A percentile compares a stretch with the other conserved stretches of the same genome.
These are phyloP conservation scores for Neonectria ditissima DNA, from an alignment of 2,329 filamentous ascomycete genomes.

Conservation along the genomic window DNA sequence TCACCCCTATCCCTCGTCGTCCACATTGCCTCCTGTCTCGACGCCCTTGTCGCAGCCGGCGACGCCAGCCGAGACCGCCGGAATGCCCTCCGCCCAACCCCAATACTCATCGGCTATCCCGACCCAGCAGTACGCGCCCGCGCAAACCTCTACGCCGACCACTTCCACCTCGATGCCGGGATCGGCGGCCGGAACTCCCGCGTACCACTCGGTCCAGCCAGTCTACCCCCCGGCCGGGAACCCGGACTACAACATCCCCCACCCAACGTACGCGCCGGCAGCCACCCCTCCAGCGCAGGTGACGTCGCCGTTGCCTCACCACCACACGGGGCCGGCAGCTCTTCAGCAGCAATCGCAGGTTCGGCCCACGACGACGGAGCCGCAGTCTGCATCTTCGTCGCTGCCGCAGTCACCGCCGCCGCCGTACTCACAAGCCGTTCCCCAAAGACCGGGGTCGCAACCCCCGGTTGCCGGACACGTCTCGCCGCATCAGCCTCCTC, in stretches of 20 bases:
- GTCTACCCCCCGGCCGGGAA: conserved; percentile 15
- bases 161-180: conserved; percentile 1
- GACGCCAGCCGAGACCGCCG: conserved; percentile 23
- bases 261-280: conserved; percentile 36
- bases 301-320: conserved; percentile 14
- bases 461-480: conserved; percentile 28
- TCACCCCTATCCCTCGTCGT: background rate
- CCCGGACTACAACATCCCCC: conserved; percentile 35
- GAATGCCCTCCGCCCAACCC: conserved; percentile 34
- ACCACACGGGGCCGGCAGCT: conserved; percentile 6
- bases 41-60: conserved; percentile 8
- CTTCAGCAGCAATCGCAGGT: conserved; percentile 33
- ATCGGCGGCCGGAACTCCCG: conserved; percentile 11
- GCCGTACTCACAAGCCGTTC: conserved; percentile 36
- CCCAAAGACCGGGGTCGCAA: conserved; percentile 28
- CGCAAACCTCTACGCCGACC: conserved; percentile 15
- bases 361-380: conserved; percentile 21
- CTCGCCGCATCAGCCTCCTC: conserved; percentile 30
- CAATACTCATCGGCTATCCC: conserved; percentile 36
- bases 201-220: conserved; percentile 24
- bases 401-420: conserved; percentile 40
- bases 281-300: conserved; percentile 8
- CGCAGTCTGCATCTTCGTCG: conserved; percentile 16
- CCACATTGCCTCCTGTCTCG: background rate
- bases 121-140: conserved; percentile 25